phyloP scores from a whole-genome alignment of 2,329 filamentous ascomycete genomes.

The Emmonsia crescens region DNA sequence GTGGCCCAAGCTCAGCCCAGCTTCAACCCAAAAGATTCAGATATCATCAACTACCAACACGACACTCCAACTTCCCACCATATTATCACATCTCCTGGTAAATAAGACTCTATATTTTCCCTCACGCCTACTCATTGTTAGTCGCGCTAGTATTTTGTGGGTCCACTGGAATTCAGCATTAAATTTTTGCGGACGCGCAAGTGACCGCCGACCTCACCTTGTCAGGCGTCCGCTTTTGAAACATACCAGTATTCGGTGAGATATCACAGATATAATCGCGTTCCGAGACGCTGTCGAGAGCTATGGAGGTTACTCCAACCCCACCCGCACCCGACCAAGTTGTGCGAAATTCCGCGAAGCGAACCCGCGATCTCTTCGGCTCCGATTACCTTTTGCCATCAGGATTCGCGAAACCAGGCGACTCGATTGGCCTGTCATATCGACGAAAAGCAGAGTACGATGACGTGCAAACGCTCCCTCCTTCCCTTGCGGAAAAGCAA shows the following conservation, averaged over 20 bases:
- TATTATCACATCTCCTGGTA: neutral
- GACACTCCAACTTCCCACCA: neutral
- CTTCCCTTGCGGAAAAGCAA: constrained; percentile 68
- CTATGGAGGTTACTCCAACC: constrained; percentile 21
- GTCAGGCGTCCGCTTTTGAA: neutral
- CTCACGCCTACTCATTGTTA: neutral
- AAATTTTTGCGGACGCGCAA: neutral
- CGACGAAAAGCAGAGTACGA: constrained; percentile 57
- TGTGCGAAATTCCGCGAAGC: constrained; percentile 34
- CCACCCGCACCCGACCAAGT: constrained; percentile 22
- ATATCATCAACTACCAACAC: too few species aligned
- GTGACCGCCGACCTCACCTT: neutral
- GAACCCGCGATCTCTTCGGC: constrained; percentile 38
- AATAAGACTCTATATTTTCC: neutral
- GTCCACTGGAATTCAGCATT: neutral
- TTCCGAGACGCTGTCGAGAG: constrained; percentile 3
- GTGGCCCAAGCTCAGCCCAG: neutral
- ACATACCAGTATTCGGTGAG: neutral
- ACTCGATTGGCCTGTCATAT: constrained; percentile 36
- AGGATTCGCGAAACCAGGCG: constrained; percentile 30
- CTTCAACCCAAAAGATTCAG: neutral
- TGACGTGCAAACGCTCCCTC: constrained; percentile 64
- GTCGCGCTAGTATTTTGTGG: neutral
- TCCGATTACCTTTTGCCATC: constrained; percentile 36
- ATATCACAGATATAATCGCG: neutral